These are phyloP conservation scores for Microcera coccophila DNA, from an alignment of 2,329 filamentous ascomycete genomes.

Conservation along the genomic window DNA sequence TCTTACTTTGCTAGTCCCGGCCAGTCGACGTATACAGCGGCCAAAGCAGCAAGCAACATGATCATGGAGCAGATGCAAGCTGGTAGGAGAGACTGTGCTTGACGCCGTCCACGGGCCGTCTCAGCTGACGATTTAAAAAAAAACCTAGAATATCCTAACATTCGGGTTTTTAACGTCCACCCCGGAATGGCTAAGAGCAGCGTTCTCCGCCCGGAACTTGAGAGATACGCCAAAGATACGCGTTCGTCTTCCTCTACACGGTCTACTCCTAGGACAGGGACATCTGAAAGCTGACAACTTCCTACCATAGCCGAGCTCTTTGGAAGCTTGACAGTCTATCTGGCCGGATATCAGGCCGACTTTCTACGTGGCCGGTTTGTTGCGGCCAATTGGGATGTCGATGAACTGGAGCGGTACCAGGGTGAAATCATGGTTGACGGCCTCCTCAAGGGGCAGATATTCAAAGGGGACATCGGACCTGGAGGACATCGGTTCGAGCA, in stretches of 20 bases:
- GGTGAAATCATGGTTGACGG: neutral
- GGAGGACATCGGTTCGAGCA: neutral
- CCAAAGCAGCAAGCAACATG: neutral
- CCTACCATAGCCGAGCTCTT: neutral
- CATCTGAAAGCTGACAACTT: neutral
- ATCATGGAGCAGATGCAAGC: neutral
- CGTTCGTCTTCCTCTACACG: neutral
- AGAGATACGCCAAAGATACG: neutral
- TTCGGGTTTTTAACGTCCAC: neutral
- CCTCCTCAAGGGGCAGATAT: neutral
- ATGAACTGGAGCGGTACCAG: neutral
- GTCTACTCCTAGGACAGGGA: neutral
- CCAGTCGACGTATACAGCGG: neutral
- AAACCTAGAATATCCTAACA: neutral
- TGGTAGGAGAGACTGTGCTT: neutral
- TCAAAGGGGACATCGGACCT: neutral
- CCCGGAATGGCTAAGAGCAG: neutral
- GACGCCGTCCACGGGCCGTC: neutral
- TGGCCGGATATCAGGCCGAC: neutral
- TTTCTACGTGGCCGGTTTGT: conserved; percentile 1
- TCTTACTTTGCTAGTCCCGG: neutral
- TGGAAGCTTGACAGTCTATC: neutral
- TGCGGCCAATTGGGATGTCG: neutral
- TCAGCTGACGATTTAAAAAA: too few relatives aligned
- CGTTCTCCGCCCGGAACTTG: neutral